A percentile compares a stretch with the other conserved stretches of the same genome.
Conservation (phyloP, 2,329 filamentous ascomycete genomes). For the Paecilomyces sp. region DNA sequence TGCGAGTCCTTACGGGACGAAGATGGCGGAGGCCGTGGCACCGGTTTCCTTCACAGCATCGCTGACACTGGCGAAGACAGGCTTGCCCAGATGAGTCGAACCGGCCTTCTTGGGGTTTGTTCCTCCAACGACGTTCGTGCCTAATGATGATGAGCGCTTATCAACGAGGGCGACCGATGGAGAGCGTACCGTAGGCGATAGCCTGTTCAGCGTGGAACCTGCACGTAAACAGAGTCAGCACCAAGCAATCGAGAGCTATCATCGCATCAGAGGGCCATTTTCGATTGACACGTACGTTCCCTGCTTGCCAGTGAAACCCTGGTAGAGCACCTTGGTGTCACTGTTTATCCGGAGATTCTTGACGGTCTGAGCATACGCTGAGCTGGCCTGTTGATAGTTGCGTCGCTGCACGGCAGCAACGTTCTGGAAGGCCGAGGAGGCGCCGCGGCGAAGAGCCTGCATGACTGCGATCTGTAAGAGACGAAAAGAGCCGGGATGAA, state of each 20-base stretch:
- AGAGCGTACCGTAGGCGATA: slow-evolving; percentile 82
- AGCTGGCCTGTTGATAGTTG: slow-evolving; percentile 64
- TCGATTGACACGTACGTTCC: slow-evolving; percentile 65
- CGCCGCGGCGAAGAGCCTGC: slow-evolving; percentile 76
- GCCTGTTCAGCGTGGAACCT: slow-evolving; percentile 98
- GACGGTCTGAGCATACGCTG: slow-evolving; percentile 65
- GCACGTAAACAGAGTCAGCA: slow-evolving; percentile 23
- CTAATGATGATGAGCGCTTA: slow-evolving; percentile 41
- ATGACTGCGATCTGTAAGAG: slow-evolving; percentile 41
- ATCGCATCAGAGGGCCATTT: background rate
- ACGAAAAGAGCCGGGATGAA: slow-evolving; percentile 11
- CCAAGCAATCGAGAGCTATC: slow-evolving; percentile 3
- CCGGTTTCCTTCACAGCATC: slow-evolving; percentile 87
- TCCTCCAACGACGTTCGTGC: slow-evolving; percentile 94
- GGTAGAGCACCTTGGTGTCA: slow-evolving; percentile 91
- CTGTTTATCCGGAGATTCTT: slow-evolving; percentile 87
- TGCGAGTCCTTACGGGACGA: slow-evolving; percentile 66
- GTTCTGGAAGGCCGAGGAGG: slow-evolving; percentile 61
- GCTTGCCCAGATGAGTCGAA: slow-evolving; percentile 76
- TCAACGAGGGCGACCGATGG: slow-evolving; percentile 1
- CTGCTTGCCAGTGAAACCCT: slow-evolving; percentile 97
- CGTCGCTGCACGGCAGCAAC: slow-evolving; percentile 57
- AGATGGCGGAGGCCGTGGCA: slow-evolving; percentile 87
- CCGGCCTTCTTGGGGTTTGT: slow-evolving; percentile 99
- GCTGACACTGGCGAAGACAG: slow-evolving; percentile 83